phyloP scores from a whole-genome alignment of 2,329 filamentous ascomycete genomes.

The Neonectria faginata region DNA sequence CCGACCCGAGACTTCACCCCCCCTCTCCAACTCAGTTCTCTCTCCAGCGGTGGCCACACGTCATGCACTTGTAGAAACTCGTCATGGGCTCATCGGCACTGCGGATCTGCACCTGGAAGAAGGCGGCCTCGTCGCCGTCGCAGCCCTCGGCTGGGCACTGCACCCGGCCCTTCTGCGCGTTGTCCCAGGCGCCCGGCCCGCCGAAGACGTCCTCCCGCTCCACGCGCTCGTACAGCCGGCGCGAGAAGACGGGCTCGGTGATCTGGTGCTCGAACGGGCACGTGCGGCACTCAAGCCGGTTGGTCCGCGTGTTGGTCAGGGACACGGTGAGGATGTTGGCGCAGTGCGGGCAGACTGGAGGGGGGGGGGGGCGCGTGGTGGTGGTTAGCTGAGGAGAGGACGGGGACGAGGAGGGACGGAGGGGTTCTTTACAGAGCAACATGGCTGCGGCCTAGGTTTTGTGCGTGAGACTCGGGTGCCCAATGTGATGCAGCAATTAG shows the following conservation, averaged over 20 bases:
- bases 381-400: conserved; percentile 33
- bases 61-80: conserved; percentile 89
- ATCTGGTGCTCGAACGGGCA: conserved; percentile 94
- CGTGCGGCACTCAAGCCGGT: conserved; percentile 94
- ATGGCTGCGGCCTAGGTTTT: conserved; percentile 55
- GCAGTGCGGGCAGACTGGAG: conserved; percentile 82
- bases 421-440: conserved; percentile 71
- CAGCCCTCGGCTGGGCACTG: conserved; percentile 88
- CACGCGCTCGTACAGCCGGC: conserved; percentile 87
- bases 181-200: conserved; percentile 88
- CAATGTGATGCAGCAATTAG: not conserved
- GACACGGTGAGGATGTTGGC: conserved; percentile 86
- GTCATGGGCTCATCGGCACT: conserved; percentile 99
- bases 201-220: conserved; percentile 92
- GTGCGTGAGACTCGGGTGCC: not conserved
- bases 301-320: conserved; percentile 67
- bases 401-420: conserved; percentile 10
- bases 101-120: conserved; percentile 96
- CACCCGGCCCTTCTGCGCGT: conserved; percentile 84
- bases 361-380: not conserved
- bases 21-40: conserved; percentile 63
- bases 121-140: conserved; percentile 86
- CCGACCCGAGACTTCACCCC: not conserved
- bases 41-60: conserved; percentile 73
- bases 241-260: conserved; percentile 80